Conservation (phyloP, 139 green algal species). For the Eudorina sp. region DNA sequence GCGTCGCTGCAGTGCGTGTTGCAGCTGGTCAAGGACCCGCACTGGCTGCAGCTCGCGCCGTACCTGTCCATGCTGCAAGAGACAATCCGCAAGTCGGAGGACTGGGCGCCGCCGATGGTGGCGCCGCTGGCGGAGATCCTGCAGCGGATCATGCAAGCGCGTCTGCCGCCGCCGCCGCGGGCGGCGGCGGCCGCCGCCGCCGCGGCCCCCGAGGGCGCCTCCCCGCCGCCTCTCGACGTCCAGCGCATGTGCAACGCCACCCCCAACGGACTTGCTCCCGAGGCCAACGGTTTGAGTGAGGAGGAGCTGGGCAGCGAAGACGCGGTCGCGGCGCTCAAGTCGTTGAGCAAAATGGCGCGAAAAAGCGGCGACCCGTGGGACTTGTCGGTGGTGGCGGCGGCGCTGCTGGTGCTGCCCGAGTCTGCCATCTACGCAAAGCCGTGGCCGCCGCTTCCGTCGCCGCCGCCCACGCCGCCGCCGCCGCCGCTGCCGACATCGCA, state of each 20-base stretch:
- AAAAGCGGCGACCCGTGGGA: not conserved
- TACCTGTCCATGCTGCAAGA: not conserved
- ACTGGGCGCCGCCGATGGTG: not conserved
- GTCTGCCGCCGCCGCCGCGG: slow-evolving; percentile 7
- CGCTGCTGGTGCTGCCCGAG: slow-evolving; percentile 51
- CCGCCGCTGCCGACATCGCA: slow-evolving; percentile 60
- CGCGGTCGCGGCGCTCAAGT: slow-evolving; percentile 21
- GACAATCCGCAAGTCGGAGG: not conserved
- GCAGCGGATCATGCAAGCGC: not conserved
- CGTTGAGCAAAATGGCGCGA: not conserved
- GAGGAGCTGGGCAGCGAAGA: not conserved
- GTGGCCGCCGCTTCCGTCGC: slow-evolving; percentile 59
- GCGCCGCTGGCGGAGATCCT: slow-evolving; percentile 4
- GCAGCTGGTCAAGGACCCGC: slow-evolving; percentile 44
- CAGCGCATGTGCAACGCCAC: not conserved
- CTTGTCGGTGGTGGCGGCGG: not conserved
- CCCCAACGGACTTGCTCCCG: not conserved
- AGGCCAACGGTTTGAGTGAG: slow-evolving; percentile 1
- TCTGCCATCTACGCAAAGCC: slow-evolving; percentile 42
- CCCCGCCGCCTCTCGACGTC: not conserved
- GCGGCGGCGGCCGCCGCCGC: not conserved
- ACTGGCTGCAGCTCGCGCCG: slow-evolving; percentile 6
- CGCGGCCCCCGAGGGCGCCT: not conserved
- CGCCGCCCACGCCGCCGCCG: slow-evolving; percentile 60
- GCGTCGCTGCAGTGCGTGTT: slow-evolving; percentile 40